Base-by-base conservation (phyloP, 495 filamentous ascomycete species). In the Aspergillus taichungensis region DNA sequence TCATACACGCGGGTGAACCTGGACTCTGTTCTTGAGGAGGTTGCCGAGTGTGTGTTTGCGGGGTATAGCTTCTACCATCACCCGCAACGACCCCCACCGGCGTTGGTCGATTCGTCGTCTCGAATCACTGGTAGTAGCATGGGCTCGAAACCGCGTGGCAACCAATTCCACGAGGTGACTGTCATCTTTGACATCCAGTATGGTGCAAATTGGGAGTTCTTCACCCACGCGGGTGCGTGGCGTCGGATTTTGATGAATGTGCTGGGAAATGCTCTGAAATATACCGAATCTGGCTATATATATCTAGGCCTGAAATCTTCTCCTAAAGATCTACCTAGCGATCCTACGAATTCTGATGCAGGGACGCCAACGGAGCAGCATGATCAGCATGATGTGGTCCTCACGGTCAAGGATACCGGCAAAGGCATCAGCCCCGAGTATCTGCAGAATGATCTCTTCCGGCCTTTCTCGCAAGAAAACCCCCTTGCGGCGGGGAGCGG, bases 381-480 rank as follows among this genome's bases (percentile, higher is more conserved):
- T 7, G 37, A 29, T 18, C 37, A 54, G 8, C 49, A 45, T 14
- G 45, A 49, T 33, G 53, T 68, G 12, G 53, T 44, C 13, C 37
- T 66, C 6, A 67, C 63, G 3, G 73, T 87, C n/a, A 70, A 69
- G 28, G 83, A 87, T 46, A 81, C 82, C 1, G 83, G 83, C 6
- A 72, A 72, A 30, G 85, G 85, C 6, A 88, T 89, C 42, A 72
- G 71, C 0, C 54, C 73, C 6, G 74, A 52, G 7, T 64, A 50
- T 45, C 32, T 87, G 33, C 73, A 76, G 11, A 75, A 80, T 30
- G 67, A 73, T 13, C 53, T 87, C 0, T 89, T 82, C 58, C 79
- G 70, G 5, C 80, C 84, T 0, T 89, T 88, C 50, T 71, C 70
- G 3, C 85, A 89, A 46, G 84, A 88, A 52, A 72, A 87, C 45